Evolutionary conservation across 768 basidiomycete species (phyloP).

Genomic region (Boletus coccyginus): DNA sequence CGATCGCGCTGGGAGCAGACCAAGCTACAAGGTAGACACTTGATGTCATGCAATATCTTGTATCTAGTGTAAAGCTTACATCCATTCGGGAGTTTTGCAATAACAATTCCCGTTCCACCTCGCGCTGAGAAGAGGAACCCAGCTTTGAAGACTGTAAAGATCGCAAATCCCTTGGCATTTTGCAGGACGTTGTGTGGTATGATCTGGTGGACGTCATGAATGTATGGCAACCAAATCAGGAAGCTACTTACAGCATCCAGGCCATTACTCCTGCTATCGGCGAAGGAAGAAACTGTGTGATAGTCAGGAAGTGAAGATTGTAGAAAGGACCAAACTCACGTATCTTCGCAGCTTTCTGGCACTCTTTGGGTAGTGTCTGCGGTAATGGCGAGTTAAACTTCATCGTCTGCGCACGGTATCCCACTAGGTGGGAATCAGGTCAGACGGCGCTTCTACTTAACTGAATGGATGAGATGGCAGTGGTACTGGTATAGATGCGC

Average conservation of each 20-base stretch:
- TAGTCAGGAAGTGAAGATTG: not conserved
- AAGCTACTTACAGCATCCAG: slow-evolving; percentile 64
- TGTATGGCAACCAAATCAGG: not conserved
- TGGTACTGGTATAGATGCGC: slow-evolving; percentile 13
- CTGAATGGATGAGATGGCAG: not conserved
- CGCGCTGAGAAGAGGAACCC: slow-evolving; percentile 69
- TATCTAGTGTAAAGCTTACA: slow-evolving; percentile 45
- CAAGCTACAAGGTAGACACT: slow-evolving; percentile 69
- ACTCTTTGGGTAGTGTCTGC: slow-evolving; percentile 72
- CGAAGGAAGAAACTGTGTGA: slow-evolving; percentile 73
- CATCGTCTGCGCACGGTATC: slow-evolving; percentile 28
- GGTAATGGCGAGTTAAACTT: slow-evolving; percentile 51
- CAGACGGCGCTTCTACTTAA: not conserved
- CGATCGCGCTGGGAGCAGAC: slow-evolving; percentile 95
- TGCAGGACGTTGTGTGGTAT: slow-evolving; percentile 55
- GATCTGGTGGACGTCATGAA: slow-evolving; percentile 34
- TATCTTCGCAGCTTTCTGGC: slow-evolving; percentile 83
- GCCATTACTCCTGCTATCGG: slow-evolving; percentile 76
- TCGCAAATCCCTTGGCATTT: slow-evolving; percentile 76
- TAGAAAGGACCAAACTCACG: slow-evolving; percentile 43
- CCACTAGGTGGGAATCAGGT: not conserved
- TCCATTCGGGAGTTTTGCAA: slow-evolving; percentile 79
- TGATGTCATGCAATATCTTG: not conserved
- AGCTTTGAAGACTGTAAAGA: slow-evolving; percentile 82
- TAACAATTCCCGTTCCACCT: slow-evolving; percentile 84